phyloP scores from a whole-genome alignment of 495 filamentous ascomycete species.

The Hamigera avellanea region DNA sequence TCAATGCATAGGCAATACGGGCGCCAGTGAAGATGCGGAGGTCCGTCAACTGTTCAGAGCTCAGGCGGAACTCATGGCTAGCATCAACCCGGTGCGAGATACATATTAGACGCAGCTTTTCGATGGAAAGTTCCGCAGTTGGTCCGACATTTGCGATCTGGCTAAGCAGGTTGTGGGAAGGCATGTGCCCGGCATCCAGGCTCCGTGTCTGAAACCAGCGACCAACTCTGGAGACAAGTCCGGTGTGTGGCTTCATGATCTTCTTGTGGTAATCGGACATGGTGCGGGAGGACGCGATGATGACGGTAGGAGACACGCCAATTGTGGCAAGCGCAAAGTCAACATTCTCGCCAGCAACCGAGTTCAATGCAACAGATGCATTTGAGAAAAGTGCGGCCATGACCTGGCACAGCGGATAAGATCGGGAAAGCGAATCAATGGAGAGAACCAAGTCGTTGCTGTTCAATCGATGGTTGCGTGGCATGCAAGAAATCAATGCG shows the following conservation, averaged over 20 bases:
- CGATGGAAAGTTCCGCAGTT: constrained; percentile 49
- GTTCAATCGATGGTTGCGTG: constrained; percentile 57
- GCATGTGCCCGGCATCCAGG: constrained; percentile 59
- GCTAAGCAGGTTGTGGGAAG: constrained; percentile 30
- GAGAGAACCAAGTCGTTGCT: constrained; percentile 78
- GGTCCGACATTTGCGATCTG: constrained; percentile 45
- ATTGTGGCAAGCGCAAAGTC: constrained; percentile 62
- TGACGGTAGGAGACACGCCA: constrained; percentile 67
- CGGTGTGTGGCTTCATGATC: constrained; percentile 36
- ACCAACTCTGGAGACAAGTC: constrained; percentile 42
- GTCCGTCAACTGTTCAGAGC: constrained; percentile 58
- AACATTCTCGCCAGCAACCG: constrained; percentile 58
- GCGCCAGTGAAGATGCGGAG: constrained; percentile 69
- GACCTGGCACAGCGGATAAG: constrained; percentile 69
- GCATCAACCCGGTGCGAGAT: constrained; percentile 28
- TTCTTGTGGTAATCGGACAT: constrained; percentile 53
- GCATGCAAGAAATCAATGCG: constrained; percentile 63
- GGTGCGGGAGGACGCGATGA: constrained; percentile 67
- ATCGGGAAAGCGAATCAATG: constrained; percentile 66
- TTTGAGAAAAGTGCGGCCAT: constrained; percentile 76
- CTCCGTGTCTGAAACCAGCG: constrained; percentile 59
- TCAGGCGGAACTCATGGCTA: constrained; percentile 33
- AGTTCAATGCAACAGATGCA: constrained; percentile 78
- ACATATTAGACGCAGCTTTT: constrained; percentile 52
- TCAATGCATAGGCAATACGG: constrained; percentile 75